These are phyloP conservation scores for Suillus clintonianus DNA, from an alignment of 768 basidiomycete genomes.

Conservation along the genomic window DNA sequence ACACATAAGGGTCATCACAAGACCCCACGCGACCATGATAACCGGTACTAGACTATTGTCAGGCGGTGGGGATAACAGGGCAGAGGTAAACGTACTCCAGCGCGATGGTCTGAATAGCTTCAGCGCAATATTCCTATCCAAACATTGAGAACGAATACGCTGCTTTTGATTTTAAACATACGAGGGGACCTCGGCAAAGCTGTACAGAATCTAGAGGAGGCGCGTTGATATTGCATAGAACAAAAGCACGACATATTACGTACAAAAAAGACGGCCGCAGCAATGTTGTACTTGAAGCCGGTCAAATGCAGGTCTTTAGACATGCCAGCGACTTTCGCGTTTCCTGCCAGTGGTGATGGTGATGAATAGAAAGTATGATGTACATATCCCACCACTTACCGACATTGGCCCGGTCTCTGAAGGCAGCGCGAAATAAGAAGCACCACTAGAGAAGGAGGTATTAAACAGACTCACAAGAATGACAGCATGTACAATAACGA, in stretches of 20 bases:
- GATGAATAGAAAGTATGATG: not conserved
- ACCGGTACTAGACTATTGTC: constrained; percentile 34
- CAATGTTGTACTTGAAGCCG: constrained; percentile 38
- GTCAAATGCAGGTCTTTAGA: constrained; percentile 35
- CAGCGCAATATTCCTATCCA: constrained; percentile 37
- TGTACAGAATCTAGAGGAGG: constrained; percentile 34
- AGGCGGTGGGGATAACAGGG: not conserved
- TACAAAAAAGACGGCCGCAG: constrained; percentile 41
- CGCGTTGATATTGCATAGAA: not conserved
- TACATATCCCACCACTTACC: constrained; percentile 27
- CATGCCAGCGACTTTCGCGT: constrained; percentile 49
- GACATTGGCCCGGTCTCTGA: constrained; percentile 46
- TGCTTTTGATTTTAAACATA: constrained; percentile 16
- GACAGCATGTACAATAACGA: constrained; percentile 47
- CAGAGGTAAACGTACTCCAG: constrained; percentile 31
- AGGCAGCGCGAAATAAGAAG: not conserved
- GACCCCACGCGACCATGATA: constrained; percentile 42
- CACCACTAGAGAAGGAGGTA: not conserved
- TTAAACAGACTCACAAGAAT: constrained; percentile 40
- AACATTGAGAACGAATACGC: constrained; percentile 3
- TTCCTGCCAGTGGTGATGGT: constrained; percentile 27
- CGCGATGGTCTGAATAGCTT: constrained; percentile 37
- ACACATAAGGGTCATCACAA: constrained; percentile 41
- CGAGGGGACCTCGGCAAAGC: constrained; percentile 41
- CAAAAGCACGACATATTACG: constrained; percentile 3